Evolutionary conservation across 2,329 filamentous ascomycete species (phyloP).

Genomic region (Xenoacremonium recifei): DNA sequence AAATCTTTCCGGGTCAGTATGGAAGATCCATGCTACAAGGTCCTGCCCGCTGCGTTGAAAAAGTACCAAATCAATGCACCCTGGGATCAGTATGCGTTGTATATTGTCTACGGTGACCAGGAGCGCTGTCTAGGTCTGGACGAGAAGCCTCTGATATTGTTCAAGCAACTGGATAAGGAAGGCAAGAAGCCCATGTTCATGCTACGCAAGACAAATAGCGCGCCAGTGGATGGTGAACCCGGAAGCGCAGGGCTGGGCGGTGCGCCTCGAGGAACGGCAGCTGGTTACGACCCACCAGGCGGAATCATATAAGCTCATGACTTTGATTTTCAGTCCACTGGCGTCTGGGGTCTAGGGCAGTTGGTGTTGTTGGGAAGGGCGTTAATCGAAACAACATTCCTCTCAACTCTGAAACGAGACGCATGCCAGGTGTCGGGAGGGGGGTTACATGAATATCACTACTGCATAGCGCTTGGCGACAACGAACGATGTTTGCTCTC

Average conservation of each 20-base stretch:
- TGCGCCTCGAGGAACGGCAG: slow-evolving; percentile 42
- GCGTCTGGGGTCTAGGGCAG: too few species aligned
- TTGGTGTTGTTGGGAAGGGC: slow-evolving; percentile 9
- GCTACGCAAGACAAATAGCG: slow-evolving; percentile 68
- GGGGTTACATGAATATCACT: slow-evolving; percentile 14
- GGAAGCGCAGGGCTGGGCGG: slow-evolving; percentile 53
- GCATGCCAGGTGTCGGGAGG: slow-evolving; percentile 17
- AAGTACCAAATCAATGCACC: slow-evolving; percentile 99
- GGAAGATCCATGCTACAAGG: slow-evolving; percentile 97
- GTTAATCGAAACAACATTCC: slow-evolving; percentile 19
- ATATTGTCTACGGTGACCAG: slow-evolving; percentile 98
- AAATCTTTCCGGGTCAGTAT: slow-evolving; percentile 98
- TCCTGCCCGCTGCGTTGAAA: slow-evolving; percentile 89
- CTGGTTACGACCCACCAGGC: slow-evolving; percentile 56
- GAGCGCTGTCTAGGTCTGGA: slow-evolving; percentile 89
- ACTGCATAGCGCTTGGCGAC: slow-evolving; percentile 13
- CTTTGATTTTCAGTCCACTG: too few species aligned
- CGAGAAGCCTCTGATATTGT: slow-evolving; percentile 91
- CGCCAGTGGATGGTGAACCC: slow-evolving; percentile 50
- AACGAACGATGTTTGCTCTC: slow-evolving; percentile 13
- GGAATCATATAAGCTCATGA: slow-evolving; percentile 51
- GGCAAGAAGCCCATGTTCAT: slow-evolving; percentile 99
- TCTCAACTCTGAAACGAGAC: slow-evolving; percentile 9
- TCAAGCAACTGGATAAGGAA: slow-evolving; percentile 96
- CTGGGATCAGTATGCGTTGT: slow-evolving; percentile 95